phyloP scores from a whole-genome alignment of 805 yeast genomes.

The Saturnispora mendoncae region DNA sequence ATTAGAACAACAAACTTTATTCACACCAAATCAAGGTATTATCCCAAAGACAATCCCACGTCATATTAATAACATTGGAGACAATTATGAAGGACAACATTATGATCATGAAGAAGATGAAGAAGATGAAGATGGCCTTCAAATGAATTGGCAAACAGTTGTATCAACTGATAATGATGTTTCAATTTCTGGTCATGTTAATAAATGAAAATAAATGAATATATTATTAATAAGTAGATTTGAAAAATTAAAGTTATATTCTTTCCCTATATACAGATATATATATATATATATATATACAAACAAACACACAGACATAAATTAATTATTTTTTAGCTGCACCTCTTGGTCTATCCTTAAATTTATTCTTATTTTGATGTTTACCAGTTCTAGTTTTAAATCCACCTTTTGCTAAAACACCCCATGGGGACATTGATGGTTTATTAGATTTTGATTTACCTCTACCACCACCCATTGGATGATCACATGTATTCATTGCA shows the following conservation, averaged over 20 bases:
- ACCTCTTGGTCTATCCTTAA: constrained; percentile 87
- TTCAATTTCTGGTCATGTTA: constrained; percentile 6
- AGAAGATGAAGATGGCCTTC: constrained; percentile 6
- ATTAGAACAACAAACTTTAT: constrained; percentile 6
- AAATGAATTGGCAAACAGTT: constrained; percentile 10
- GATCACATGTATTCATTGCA: constrained; percentile 96
- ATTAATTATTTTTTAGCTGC: constrained; percentile 12
- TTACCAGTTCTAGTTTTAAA: constrained; percentile 91
- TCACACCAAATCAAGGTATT: constrained; percentile 7
- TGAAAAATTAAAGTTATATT: neutral
- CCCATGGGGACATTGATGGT: constrained; percentile 94
- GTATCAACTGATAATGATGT: constrained; percentile 9
- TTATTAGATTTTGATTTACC: constrained; percentile 97
- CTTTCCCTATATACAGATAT: neutral
- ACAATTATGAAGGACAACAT: neutral
- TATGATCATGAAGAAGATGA: constrained; percentile 6
- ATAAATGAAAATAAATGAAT: neutral
- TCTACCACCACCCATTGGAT: constrained; percentile 99
- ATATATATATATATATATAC: constrained; percentile 3
- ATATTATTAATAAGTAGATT: neutral
- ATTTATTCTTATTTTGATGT: constrained; percentile 73
- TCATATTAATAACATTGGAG: constrained; percentile 4
- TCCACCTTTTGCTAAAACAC: constrained; percentile 81
- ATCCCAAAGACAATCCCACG: constrained; percentile 3
- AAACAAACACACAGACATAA: neutral